A percentile compares a stretch with the other conserved stretches of the same genome.
Evolutionary conservation across 2,329 filamentous ascomycete species (phyloP).

Genomic region (Cyphellophora attinorum): DNA sequence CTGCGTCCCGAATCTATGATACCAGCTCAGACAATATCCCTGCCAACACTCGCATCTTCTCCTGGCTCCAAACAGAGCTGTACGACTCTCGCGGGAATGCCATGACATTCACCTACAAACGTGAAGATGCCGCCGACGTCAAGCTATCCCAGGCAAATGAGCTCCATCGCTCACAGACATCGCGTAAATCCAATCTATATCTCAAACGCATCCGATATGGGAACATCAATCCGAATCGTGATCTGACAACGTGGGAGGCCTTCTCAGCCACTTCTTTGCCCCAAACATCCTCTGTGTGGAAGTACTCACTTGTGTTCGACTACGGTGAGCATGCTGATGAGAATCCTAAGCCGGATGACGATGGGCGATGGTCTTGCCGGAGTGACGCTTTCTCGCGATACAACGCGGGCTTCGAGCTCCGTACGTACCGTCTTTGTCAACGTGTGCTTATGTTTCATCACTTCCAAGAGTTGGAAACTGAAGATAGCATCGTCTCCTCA

Average conservation of each 20-base stretch:
- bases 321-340: slow-evolving; percentile 24
- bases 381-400: slow-evolving; percentile 23
- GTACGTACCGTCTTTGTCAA: slow-evolving; percentile 22
- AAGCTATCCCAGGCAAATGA: background rate
- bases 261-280: background rate
- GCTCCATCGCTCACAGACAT: background rate
- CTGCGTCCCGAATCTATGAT: slow-evolving; percentile 2
- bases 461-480: slow-evolving; percentile 15
- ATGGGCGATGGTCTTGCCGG: slow-evolving; percentile 15
- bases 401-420: slow-evolving; percentile 23
- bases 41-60: slow-evolving; percentile 19
- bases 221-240: slow-evolving; percentile 1
- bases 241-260: background rate
- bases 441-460: slow-evolving; percentile 28
- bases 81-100: slow-evolving; percentile 19
- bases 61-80: slow-evolving; percentile 16
- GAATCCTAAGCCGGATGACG: slow-evolving; percentile 11
- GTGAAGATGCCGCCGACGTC: slow-evolving; percentile 11
- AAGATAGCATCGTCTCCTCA: slow-evolving; percentile 17
- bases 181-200: background rate
- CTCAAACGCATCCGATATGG: slow-evolving; percentile 5
- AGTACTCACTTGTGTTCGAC: slow-evolving; percentile 26
- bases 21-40: too few relatives aligned
- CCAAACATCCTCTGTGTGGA: slow-evolving; percentile 19
- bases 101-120: slow-evolving; percentile 17